A percentile compares a stretch with the other conserved stretches of the same genome.
These are phyloP conservation scores for Cladosporium sp. DNA, from an alignment of 2,329 filamentous ascomycete species.

Conservation along the genomic window DNA sequence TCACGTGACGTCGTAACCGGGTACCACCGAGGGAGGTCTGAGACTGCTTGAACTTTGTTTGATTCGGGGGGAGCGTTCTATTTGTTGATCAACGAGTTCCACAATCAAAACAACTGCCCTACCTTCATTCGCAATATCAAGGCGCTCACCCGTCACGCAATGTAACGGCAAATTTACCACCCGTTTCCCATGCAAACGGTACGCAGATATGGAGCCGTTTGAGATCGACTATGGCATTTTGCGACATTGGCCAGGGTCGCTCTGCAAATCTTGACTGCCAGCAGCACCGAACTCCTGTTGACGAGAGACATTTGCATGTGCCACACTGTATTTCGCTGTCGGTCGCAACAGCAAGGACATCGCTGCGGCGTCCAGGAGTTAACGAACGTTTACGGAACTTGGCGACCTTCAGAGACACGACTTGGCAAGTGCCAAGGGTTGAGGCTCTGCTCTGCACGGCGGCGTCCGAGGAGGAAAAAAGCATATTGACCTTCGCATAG, in stretches of 20 bases:
- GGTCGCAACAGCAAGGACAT: slow-evolving; percentile 41
- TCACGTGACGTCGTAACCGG: neutral
- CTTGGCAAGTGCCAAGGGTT: slow-evolving; percentile 11
- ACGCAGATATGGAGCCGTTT: neutral
- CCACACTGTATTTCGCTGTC: neutral
- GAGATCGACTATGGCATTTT: neutral
- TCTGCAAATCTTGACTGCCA: neutral
- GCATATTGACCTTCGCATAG: neutral
- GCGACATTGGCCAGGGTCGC: neutral
- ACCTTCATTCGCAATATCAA: neutral
- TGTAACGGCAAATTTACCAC: neutral
- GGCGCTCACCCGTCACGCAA: neutral
- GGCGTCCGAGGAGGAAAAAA: neutral
- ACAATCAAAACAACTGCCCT: neutral
- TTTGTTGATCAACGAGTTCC: neutral
- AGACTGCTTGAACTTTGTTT: neutral
- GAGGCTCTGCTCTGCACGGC: slow-evolving; percentile 14
- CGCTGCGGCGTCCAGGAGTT: neutral
- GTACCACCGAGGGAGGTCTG: neutral
- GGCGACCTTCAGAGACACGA: neutral
- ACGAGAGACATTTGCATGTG: neutral
- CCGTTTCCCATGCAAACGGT: neutral
- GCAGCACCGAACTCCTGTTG: neutral
- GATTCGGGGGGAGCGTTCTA: neutral
- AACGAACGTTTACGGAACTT: slow-evolving; percentile 6